These are phyloP conservation scores for Petunia secreta DNA, from an alignment of 257 asterid species.

Conservation along the genomic window DNA sequence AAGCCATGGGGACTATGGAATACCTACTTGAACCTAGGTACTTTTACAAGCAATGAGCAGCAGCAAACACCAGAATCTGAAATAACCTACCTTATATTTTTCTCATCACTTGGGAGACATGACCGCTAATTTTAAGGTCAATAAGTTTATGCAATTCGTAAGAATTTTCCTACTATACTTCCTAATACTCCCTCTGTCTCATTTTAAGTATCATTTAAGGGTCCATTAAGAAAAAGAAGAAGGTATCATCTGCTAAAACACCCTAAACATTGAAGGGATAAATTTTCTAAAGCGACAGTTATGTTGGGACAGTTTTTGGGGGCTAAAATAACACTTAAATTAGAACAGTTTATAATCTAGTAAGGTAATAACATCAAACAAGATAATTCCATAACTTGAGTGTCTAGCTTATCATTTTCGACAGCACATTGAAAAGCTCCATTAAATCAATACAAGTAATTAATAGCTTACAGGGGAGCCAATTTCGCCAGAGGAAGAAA, in stretches of 20 bases:
- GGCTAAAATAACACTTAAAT: too few species aligned
- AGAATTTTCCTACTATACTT: conserved; percentile 54
- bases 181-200: conserved; percentile 46
- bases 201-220: too few species aligned
- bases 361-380: conserved; percentile 68
- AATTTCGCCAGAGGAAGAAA: too few species aligned
- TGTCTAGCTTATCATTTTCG: conserved; percentile 54
- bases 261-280: conserved; percentile 30
- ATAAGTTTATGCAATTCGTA: conserved; percentile 56
- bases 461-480: conserved; percentile 47
- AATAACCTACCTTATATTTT: conserved; percentile 40
- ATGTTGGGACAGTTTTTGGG: too few species aligned
- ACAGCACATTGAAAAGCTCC: conserved; percentile 68
- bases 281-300: too few species aligned
- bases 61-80: too few species aligned
- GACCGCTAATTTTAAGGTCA: too few species aligned
- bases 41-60: too few species aligned
- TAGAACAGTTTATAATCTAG: not conserved
- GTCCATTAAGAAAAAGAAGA: too few species aligned
- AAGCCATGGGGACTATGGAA: conserved; percentile 32
- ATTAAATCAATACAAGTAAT: conserved; percentile 66
- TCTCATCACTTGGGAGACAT: conserved; percentile 59
- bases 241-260: conserved; percentile 41
- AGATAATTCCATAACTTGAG: conserved; percentile 68
- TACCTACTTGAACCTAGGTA: too few species aligned